phyloP scores from a whole-genome alignment of 2,329 filamentous ascomycete species.

The Blumeria graminis region DNA sequence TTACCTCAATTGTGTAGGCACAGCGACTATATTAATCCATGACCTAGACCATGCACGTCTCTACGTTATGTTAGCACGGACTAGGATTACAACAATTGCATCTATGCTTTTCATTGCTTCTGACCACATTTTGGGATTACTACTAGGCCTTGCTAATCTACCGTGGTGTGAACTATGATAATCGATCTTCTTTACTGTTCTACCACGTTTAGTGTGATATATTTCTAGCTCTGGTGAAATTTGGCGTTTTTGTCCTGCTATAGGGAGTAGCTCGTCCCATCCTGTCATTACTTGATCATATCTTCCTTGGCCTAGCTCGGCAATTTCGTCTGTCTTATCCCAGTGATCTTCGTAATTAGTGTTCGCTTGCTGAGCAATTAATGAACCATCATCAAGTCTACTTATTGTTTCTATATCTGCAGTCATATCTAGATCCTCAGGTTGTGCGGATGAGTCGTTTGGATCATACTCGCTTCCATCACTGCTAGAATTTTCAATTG shows the following conservation, averaged over 20 bases:
- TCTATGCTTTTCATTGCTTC: not conserved
- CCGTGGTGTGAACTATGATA: not conserved
- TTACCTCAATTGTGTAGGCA: too few relatives aligned
- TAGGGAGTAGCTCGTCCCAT: not conserved
- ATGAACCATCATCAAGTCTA: not conserved
- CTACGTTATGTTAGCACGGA: too few relatives aligned
- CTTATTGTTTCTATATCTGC: not conserved
- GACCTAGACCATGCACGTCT: too few relatives aligned
- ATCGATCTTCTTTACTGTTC: not conserved
- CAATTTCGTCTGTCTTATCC: not conserved
- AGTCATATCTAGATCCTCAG: not conserved
- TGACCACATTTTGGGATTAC: not conserved
- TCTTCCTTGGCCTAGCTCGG: not conserved
- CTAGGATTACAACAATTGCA: too few relatives aligned
- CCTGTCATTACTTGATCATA: not conserved
- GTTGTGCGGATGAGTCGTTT: not conserved
- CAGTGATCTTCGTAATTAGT: not conserved
- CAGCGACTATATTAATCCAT: too few relatives aligned
- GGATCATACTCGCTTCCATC: not conserved
- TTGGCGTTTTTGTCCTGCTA: not conserved
- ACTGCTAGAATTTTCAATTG: not conserved
- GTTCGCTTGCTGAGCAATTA: not conserved
- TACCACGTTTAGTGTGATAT: not conserved
- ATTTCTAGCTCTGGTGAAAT: not conserved
- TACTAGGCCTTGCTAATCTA: not conserved